phyloP scores from a whole-genome alignment of 108 stramenopile genomes.

The Pinguiococcus pyrenoidosus region DNA sequence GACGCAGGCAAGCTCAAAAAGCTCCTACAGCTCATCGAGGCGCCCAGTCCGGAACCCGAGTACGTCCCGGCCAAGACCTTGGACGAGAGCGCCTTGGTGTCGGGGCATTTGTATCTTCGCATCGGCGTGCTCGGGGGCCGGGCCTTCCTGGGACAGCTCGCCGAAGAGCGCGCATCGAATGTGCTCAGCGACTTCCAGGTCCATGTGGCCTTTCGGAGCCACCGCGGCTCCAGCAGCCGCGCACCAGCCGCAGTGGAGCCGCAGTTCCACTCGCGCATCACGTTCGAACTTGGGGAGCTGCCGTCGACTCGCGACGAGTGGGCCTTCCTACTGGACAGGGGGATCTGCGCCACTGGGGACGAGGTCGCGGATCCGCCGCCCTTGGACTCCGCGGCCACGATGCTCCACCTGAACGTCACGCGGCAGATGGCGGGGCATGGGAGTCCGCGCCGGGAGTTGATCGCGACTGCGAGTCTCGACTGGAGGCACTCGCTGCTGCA shows the following conservation, averaged over 20 bases:
- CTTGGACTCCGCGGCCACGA: neutral
- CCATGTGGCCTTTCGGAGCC: neutral
- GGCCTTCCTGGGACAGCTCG: slow-evolving; percentile 3
- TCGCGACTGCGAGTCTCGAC: slow-evolving; percentile 2
- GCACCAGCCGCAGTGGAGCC: slow-evolving; percentile 2
- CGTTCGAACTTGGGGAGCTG: no score
- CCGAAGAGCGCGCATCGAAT: neutral
- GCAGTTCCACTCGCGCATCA: neutral
- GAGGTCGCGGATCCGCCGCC: neutral
- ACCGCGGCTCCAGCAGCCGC: neutral
- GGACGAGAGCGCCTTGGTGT: no score
- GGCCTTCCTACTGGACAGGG: no score
- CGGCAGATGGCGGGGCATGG: neutral
- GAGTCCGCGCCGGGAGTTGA: neutral
- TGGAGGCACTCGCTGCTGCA: slow-evolving; percentile 3
- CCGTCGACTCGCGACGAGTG: no score
- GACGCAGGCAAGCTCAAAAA: no score
- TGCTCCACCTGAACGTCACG: neutral
- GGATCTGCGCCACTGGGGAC: no score
- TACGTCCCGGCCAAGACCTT: no score
- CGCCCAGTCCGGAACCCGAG: no score
- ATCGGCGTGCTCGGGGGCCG: neutral
- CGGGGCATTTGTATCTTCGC: slow-evolving; percentile 3
- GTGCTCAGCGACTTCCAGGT: neutral
- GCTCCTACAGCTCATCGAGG: no score